phyloP scores from a whole-genome alignment of 2,329 filamentous ascomycete species.

The Scedosporium apiospermum region DNA sequence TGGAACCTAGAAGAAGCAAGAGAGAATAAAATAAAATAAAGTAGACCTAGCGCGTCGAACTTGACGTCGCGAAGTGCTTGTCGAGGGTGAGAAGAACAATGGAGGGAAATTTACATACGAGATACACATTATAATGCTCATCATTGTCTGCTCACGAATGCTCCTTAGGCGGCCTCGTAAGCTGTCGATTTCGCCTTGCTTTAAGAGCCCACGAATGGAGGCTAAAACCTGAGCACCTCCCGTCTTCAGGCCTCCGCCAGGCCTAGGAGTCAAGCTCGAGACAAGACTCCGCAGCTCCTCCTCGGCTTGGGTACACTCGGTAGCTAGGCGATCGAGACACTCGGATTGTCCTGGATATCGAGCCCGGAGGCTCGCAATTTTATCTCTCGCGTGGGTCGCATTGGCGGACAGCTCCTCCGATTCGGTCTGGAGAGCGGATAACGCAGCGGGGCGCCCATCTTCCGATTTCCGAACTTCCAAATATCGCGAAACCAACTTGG shows the following conservation, averaged over 20 bases:
- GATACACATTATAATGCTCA: background rate
- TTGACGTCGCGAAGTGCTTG: background rate
- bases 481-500: background rate
- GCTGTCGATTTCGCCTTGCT: background rate
- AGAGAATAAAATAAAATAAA: too few species aligned
- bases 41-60: background rate
- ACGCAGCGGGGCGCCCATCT: background rate
- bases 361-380: background rate
- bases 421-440: background rate
- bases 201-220: background rate
- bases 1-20: background rate
- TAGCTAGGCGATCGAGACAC: background rate
- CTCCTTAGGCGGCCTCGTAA: background rate
- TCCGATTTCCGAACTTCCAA: background rate
- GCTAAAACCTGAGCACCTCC: background rate
- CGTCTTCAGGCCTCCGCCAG: background rate
- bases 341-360: background rate
- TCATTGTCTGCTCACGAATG: background rate
- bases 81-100: background rate
- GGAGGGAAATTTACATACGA: background rate
- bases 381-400: background rate
- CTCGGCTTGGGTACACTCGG: background rate
- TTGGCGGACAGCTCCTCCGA: background rate
- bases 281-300: background rate
- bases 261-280: background rate